Percentiles rank a stretch among this genome's conserved stretches.
Conservation (phyloP, 768 basidiomycete species). For the Kwoniella bestiolae region DNA sequence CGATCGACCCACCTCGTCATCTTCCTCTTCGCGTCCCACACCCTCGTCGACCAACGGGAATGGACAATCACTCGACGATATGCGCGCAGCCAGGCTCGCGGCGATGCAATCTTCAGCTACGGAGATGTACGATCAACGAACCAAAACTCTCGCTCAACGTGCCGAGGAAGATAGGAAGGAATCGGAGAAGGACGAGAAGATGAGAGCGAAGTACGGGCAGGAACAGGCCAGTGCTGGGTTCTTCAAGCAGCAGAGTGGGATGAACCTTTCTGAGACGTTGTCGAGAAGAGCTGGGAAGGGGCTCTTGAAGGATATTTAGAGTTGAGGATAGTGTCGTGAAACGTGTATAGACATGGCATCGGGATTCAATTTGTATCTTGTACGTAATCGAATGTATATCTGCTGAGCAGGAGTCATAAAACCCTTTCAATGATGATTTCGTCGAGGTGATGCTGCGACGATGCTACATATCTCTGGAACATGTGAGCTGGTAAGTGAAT, state of each 20-base stretch:
- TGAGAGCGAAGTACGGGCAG: constrained; percentile 63
- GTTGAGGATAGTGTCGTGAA: too few species aligned
- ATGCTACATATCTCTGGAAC: too few species aligned
- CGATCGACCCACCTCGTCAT: constrained; percentile 36
- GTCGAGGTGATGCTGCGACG: too few species aligned
- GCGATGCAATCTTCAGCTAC: constrained; percentile 81
- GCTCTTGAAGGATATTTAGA: constrained; percentile 50
- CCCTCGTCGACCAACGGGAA: constrained; percentile 1
- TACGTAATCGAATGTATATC: background rate
- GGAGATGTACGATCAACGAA: constrained; percentile 70
- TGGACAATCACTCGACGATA: constrained; percentile 39
- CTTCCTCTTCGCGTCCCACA: background rate
- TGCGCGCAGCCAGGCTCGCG: constrained; percentile 80
- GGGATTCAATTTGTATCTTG: background rate
- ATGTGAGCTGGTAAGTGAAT: too few species aligned
- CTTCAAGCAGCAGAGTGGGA: constrained; percentile 70
- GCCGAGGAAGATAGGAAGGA: constrained; percentile 80
- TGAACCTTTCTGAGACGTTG: constrained; percentile 54
- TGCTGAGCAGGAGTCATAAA: background rate
- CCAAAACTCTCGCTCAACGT: constrained; percentile 70
- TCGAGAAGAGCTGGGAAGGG: constrained; percentile 55
- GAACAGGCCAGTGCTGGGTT: constrained; percentile 80
- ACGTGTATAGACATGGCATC: too few species aligned
- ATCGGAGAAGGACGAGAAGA: constrained; percentile 70
- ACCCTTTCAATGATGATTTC: background rate